A percentile compares a stretch with the other conserved stretches of the same genome.
phyloP scores from a whole-genome alignment of 2,329 filamentous ascomycete genomes.

The Helotiales sp. region DNA sequence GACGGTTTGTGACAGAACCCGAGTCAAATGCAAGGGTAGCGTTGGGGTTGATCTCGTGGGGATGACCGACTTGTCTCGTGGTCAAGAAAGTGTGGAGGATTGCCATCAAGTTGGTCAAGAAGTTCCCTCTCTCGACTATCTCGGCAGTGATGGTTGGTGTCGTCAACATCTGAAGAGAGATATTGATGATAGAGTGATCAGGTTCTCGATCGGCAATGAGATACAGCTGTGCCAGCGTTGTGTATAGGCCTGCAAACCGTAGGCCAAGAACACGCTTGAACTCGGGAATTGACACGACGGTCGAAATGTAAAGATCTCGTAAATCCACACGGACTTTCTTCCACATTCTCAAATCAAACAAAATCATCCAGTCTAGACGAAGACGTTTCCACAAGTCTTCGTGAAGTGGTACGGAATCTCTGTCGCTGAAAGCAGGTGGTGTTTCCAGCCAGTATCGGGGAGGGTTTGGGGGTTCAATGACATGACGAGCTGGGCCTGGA shows the following conservation, averaged over 20 bases:
- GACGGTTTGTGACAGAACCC: conserved; percentile 90
- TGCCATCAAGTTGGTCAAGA: conserved; percentile 91
- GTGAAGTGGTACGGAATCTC: conserved; percentile 67
- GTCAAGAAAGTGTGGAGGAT: conserved; percentile 98
- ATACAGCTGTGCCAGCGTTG: conserved; percentile 89
- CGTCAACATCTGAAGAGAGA: conserved; percentile 94
- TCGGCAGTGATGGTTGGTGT: conserved; percentile 96
- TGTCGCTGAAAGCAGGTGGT: conserved; percentile 69
- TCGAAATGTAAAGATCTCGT: conserved; percentile 92
- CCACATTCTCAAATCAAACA: conserved; percentile 96
- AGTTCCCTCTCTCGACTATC: conserved; percentile 93
- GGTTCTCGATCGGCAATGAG: conserved; percentile 95
- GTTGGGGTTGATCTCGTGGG: conserved; percentile 83
- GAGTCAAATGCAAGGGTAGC: conserved; percentile 92
- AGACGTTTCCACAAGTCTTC: conserved; percentile 91
- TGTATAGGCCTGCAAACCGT: conserved; percentile 94
- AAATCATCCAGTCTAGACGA: conserved; percentile 88
- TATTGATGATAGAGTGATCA: conserved; percentile 97
- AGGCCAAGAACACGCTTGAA: conserved; percentile 95
- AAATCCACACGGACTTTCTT: conserved; percentile 92
- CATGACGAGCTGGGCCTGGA: conserved; percentile 59
- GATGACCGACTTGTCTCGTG: conserved; percentile 92
- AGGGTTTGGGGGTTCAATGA: conserved; percentile 60
- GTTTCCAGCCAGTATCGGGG: conserved; percentile 87
- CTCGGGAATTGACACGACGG: conserved; percentile 90